Base-by-base conservation (phyloP, 371 early-diverging fungal genomes). In the Mortierella sp. region DNA sequence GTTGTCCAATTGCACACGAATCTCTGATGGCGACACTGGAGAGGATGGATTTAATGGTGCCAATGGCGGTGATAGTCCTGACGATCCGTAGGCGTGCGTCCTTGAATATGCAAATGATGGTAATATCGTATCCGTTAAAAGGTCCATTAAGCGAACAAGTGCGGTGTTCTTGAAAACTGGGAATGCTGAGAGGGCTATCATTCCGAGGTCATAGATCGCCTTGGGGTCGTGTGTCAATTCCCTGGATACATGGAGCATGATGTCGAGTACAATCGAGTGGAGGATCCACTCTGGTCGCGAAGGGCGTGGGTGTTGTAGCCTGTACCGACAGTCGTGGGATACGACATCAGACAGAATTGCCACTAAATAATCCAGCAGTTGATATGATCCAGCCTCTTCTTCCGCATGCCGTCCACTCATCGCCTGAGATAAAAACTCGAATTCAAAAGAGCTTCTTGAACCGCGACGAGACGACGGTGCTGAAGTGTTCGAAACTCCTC, bases 261-360 rank as follows among this genome's bases (percentile, higher is more conserved):
- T 79, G 59, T 88, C 88, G 17, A 88, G 63, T 9, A 86, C 63
- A 14, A 86, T 50, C 1, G 83, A 73, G 48, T 88, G 88, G 50
- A 86, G 71, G 8, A 78, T 78, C 65, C 76, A 86, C 0, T 86
- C 83, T 13, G 88, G 88, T 19, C 85, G 78, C 7, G 85, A 83
- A 21, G 88, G 88, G 24, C 84, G 82, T 4, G 85, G 83, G 41
- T 83, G 78, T 9, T 81, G 73, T 13, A 82, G 61, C 47, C 63
- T 80, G 64, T 81, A 88, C n/a, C 83, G 83, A 60, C 85, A 82
- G 47, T 88, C 88, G 43, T 88, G 85, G 0, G 82, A 63, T 9
- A 88, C 71, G 8, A 88, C 54, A 43, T 88, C 88, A 28, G 82
- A 80, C 14, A 88, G 54, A 2, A 79, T 67, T 8, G 70, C 54